Percentiles rank a stretch among this genome's conserved stretches.
Conservation (phyloP, 116 monocot genomes). For the Cymodocea nodosa region DNA sequence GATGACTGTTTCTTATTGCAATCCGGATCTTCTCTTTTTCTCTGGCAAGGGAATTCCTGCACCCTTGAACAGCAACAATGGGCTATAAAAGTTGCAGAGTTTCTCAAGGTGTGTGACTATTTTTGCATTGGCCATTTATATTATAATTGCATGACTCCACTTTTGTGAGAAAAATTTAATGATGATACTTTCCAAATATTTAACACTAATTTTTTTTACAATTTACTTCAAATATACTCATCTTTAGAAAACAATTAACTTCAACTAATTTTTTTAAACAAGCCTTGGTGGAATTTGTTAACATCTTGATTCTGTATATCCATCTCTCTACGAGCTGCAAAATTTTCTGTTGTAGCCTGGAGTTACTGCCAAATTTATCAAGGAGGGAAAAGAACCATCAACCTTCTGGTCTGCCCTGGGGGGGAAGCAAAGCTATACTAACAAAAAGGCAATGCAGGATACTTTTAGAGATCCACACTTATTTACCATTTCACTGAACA, state of each 20-base stretch:
- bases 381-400: constrained; percentile 95
- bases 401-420: constrained; percentile 97
- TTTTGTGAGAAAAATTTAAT: no score
- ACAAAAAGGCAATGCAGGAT: constrained; percentile 52
- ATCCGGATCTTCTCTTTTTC: constrained; percentile 80
- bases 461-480: constrained; percentile 84
- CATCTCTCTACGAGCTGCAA: background rate
- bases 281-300: background rate
- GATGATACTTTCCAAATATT: no score
- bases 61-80: constrained; percentile 81
- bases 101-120: constrained; percentile 68
- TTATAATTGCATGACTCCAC: no score
- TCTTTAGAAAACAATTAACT: no score
- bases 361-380: constrained; percentile 55
- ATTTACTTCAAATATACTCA: no score
- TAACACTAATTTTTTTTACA: no score
- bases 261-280: background rate
- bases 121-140: background rate
- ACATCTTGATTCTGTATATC: background rate
- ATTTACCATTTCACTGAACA: constrained; percentile 59
- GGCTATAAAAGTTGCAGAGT: constrained; percentile 80
- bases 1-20: constrained; percentile 84
- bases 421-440: constrained; percentile 72
- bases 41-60: constrained; percentile 87
- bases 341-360: constrained; percentile 49